A percentile compares a stretch with the other conserved stretches of the same genome.
Conservation (phyloP, 2,329 filamentous ascomycete genomes). For the Didymella pomorum region DNA sequence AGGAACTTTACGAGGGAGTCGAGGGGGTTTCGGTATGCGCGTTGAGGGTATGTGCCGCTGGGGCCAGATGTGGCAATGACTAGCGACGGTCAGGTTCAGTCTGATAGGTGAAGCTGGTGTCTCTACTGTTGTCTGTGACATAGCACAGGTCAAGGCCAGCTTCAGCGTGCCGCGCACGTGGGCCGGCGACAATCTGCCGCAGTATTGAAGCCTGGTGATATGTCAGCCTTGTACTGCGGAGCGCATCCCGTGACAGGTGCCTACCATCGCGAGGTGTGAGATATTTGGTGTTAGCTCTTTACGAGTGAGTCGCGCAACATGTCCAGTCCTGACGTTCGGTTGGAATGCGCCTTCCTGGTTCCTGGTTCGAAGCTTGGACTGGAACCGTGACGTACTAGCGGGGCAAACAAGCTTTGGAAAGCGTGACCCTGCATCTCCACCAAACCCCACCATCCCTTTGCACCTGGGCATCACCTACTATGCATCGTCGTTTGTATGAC, state of each 20-base stretch:
- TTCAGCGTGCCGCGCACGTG: slow-evolving; percentile 83
- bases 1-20: slow-evolving; percentile 87
- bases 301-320: slow-evolving; percentile 17
- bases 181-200: slow-evolving; percentile 89
- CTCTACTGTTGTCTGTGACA: slow-evolving; percentile 78
- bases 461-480: not conserved
- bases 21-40: slow-evolving; percentile 92
- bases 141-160: slow-evolving; percentile 94
- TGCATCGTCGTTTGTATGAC: no score
- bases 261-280: slow-evolving; percentile 8
- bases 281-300: slow-evolving; percentile 3
- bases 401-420: slow-evolving; percentile 22
- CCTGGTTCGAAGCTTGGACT: slow-evolving; percentile 19
- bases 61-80: slow-evolving; percentile 83
- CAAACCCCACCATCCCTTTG: slow-evolving; percentile 2
- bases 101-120: slow-evolving; percentile 34
- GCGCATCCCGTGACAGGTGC: not conserved
- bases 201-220: slow-evolving; percentile 63
- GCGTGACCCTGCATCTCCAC: slow-evolving; percentile 19
- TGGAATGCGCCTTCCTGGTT: slow-evolving; percentile 16
- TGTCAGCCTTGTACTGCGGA: slow-evolving; percentile 9
- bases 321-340: slow-evolving; percentile 15
- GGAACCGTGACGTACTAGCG: slow-evolving; percentile 14
- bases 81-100: slow-evolving; percentile 52
- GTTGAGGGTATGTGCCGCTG: slow-evolving; percentile 85